These are phyloP conservation scores for Phialemoniopsis sp. DNA, from an alignment of 2,329 filamentous ascomycete genomes.

Conservation along the genomic window DNA sequence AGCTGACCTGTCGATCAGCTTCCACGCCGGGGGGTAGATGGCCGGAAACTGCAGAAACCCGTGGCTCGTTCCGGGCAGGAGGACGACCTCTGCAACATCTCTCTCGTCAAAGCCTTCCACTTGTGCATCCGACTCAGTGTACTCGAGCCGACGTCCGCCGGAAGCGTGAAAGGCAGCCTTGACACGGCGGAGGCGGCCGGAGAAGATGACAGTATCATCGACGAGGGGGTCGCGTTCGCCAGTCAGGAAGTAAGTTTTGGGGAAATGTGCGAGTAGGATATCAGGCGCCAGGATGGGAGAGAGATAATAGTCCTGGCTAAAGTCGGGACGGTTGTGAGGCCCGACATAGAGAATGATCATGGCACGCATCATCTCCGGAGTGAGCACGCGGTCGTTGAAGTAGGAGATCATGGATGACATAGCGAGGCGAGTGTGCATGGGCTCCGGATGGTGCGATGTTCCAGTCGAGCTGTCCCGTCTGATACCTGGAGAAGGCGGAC, in stretches of 20 bases:
- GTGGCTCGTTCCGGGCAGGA: constrained; percentile 87
- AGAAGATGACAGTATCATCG: constrained; percentile 95
- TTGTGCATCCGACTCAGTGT: constrained; percentile 34
- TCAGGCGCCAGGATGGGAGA: constrained; percentile 90
- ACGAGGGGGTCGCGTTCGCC: constrained; percentile 94
- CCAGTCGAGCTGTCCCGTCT: constrained; percentile 8
- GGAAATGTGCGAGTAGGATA: constrained; percentile 76
- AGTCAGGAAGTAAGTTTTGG: constrained; percentile 90
- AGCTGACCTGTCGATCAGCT: constrained; percentile 74
- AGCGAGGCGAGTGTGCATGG: constrained; percentile 79
- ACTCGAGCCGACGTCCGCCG: constrained; percentile 50
- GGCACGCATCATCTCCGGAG: constrained; percentile 96
- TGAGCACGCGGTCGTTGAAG: constrained; percentile 91
- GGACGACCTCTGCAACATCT: constrained; percentile 73
- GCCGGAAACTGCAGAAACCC: constrained; percentile 90
- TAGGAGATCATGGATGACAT: constrained; percentile 98
- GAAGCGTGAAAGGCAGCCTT: constrained; percentile 52
- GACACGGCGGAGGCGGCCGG: constrained; percentile 78
- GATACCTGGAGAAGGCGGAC: constrained; percentile 7
- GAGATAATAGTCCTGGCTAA: constrained; percentile 84
- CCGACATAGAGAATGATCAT: constrained; percentile 99
- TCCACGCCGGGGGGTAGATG: constrained; percentile 87
- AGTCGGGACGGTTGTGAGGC: constrained; percentile 88
- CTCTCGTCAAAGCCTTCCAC: constrained; percentile 63
- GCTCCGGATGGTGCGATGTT: constrained; percentile 48